Evolutionary conservation across 176 grass and related monocot species (phyloP), one percentile per base, ranked within the genome.

Genomic region (Carex parvula): DNA sequence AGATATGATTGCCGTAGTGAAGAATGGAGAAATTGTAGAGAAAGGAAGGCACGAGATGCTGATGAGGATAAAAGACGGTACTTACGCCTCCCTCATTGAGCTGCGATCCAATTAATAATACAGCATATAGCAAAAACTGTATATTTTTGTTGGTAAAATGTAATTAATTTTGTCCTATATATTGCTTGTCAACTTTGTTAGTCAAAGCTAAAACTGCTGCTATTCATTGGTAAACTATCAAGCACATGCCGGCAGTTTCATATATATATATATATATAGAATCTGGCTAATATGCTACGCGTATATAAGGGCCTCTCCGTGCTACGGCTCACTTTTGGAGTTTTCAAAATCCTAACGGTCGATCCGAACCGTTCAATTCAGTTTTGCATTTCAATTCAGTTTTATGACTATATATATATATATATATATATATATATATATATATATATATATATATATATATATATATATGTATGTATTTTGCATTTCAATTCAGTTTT

Each of bases 1-100:
- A 0, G 85, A 87, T 35, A 70, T 64, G 2, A 87, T 90, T 65
- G 88, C 74, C 1, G 71, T 90, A 8, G 70, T 90, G 55, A 87
- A 87, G 81, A 86, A 90, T 21, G 85, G 85, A n/a, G 2, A 53
- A n/a, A 57, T 90, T 24, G 88, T 59, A 5, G 88, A 90, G 81
- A 46, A 76, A 87, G 88, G 88, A 60, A 75, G 64, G 2, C 85
- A 90, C 3, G 84, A 83, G 1, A 46, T 18, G 5, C 81, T 90
- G 17, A 64, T 90, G 61, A 9, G 73, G 39, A 90, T 80, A 30
- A 41, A 22, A 0, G 73, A 79, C 1, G 88, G 88, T 13, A 55
- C 77, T 48, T 90, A 90, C 44, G 84, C 70, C 35, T 90, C 88
- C 4, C 85, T 84, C 8, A 18, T 90, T 24, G 62, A 90, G 13